These are phyloP conservation scores for Suillus cothurnatus DNA, from an alignment of 768 basidiomycete species.

Conservation along the genomic window DNA sequence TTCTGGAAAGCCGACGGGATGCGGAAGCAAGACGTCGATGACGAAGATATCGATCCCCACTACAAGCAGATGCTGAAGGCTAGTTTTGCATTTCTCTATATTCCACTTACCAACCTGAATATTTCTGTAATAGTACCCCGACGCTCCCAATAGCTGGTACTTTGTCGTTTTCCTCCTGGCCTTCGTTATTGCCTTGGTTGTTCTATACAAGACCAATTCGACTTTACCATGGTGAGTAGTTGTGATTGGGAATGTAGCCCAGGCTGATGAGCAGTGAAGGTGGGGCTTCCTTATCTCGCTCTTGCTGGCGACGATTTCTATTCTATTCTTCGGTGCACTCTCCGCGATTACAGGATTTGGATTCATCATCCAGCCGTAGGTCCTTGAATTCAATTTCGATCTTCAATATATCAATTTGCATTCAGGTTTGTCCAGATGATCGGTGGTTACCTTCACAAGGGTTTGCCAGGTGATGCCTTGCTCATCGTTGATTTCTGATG, in stretches of 20 bases:
- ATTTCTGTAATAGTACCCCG: constrained; percentile 18
- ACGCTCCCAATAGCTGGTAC: constrained; percentile 29
- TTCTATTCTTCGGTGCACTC: constrained; percentile 48
- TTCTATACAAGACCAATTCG: constrained; percentile 41
- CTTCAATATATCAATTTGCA: neutral
- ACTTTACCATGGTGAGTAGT: constrained; percentile 46
- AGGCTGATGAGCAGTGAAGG: constrained; percentile 25
- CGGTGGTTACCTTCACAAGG: constrained; percentile 35
- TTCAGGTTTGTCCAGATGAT: constrained; percentile 49
- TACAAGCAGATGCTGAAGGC: constrained; percentile 56
- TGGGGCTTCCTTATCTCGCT: constrained; percentile 50
- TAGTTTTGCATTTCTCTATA: constrained; percentile 2
- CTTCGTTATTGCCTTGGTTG: constrained; percentile 9
- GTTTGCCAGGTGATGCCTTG: constrained; percentile 21
- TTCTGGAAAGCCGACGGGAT: constrained; percentile 48
- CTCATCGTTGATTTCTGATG: neutral
- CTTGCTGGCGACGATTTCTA: constrained; percentile 45
- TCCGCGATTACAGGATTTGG: constrained; percentile 48
- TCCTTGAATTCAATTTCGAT: neutral
- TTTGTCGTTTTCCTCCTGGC: constrained; percentile 15
- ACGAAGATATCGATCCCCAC: constrained; percentile 45
- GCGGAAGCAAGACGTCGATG: constrained; percentile 29
- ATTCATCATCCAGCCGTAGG: constrained; percentile 44
- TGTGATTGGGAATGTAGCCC: neutral
- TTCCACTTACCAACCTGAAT: neutral